phyloP scores from a whole-genome alignment of 176 grass and related monocot species.

The sorghum (Sorghum bicolor) region Sorghum_bicolor_NCBIv3 NC_012871.2:70576001-70576500 shows the following conservation, averaged over 20 bases:
- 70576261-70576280: not conserved
- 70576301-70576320: not conserved
- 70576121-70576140: not conserved
- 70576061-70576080: constrained; percentile 85
- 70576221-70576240: no score
- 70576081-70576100: constrained; percentile 50
- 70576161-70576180: not conserved
- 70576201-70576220: no score
- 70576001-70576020: constrained; percentile 95
- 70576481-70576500: constrained; percentile 35
- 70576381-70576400: no score
- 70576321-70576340: not conserved
- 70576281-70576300: constrained; percentile 36
- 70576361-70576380: no score
- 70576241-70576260: no score
- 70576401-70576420: not conserved
- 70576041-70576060: constrained; percentile 85
- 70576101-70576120: constrained; percentile 66
- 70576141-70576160: not conserved
- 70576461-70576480: not conserved
- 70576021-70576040: constrained; percentile 88
- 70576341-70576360: no score
- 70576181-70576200: no score
- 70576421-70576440: constrained; percentile 14
- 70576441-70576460: constrained; percentile 28